Evolutionary conservation across 192 early-diverging fungal species (phyloP), one percentile per base, ranked within the genome.

Genomic region (Coemansia erecta): DNA sequence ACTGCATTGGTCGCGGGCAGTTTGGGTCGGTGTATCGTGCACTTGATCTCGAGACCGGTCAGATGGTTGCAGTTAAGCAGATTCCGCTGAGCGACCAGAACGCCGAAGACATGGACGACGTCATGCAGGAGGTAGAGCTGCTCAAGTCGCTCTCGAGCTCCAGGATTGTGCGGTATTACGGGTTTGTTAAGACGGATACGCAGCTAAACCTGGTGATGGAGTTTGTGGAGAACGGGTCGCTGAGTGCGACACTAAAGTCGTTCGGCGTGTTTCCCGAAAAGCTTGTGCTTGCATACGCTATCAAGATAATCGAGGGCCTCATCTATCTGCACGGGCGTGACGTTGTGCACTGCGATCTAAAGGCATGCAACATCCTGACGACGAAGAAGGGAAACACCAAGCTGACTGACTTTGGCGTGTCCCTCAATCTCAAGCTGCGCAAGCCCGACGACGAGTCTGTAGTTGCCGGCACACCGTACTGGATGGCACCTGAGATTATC

Each of bases 301-400:
- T 88, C 35, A 92, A 96, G 69, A 93, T 98, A 31, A 80, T 97
- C 9, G 86, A 89, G 49, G 97, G 97, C 0, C 83, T 98, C 1
- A 83, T 86, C 9, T 98, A 94, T 72, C 70, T 98, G 45, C 97
- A 98, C 66, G 82, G 83, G 4, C 86, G 94, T 56, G 85, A 91
- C 51, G 90, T 92, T 8, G 90, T 92, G n/a, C 97, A 98, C 73
- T 87, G 93, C 56, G 97, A 98, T 69, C 69, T 98, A 21, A 98
- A 98, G 73, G 94, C 92, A 3, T 94, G 94, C 46, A 98, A 98
- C 72, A 92, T 98, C 48, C 69, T 98, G 41, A 92, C 92, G 0
- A 98, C 96, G n/a, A 98, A 98, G 61, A 87, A 87, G 24, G 96
- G 94, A 1, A 87, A 92, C 65, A 92, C 95, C 5, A 98, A 98